Evolutionary conservation across 2,329 filamentous ascomycete genomes (phyloP).

Genomic region (Macroventuria anomochaeta): DNA sequence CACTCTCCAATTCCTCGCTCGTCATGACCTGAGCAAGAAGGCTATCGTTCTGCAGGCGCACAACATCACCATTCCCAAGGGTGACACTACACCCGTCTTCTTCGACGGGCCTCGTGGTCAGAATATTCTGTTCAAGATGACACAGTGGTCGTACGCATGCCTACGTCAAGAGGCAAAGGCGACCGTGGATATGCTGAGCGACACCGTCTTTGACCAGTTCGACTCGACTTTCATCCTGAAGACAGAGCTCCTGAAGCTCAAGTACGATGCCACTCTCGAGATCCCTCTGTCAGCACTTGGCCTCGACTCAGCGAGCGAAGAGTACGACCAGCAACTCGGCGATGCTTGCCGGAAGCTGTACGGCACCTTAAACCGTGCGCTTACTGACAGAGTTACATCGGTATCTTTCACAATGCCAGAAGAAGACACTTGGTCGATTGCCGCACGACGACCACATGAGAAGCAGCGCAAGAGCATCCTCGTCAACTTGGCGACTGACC

Average conservation of each 20-base stretch:
- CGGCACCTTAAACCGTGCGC: conserved; percentile 69
- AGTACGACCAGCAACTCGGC: conserved; percentile 36
- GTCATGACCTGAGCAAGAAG: conserved; percentile 72
- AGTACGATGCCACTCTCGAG: conserved; percentile 62
- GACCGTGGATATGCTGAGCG: conserved; percentile 76
- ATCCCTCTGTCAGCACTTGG: conserved; percentile 46
- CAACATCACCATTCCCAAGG: conserved; percentile 44
- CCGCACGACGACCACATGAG: conserved; percentile 31
- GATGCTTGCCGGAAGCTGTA: conserved; percentile 65
- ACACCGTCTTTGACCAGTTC: conserved; percentile 79
- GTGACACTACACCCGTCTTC: conserved; percentile 68
- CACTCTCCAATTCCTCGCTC: conserved; percentile 82
- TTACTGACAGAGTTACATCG: conserved; percentile 75
- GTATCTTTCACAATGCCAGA: conserved; percentile 55
- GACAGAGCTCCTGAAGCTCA: conserved; percentile 58
- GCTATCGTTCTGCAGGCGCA: conserved; percentile 61
- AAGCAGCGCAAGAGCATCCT: conserved; percentile 54
- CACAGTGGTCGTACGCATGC: conserved; percentile 76
- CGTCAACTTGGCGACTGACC: conserved; percentile 75
- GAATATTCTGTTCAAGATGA: conserved; percentile 92
- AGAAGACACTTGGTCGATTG: conserved; percentile 47
- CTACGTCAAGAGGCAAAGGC: conserved; percentile 76
- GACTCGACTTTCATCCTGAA: conserved; percentile 79
- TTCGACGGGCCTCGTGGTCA: conserved; percentile 77
- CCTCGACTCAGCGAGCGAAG: conserved; percentile 29